Evolutionary conservation across 768 basidiomycete genomes (phyloP), one percentile per base, ranked within the genome.

Genomic region (Mycena polygramma): DNA sequence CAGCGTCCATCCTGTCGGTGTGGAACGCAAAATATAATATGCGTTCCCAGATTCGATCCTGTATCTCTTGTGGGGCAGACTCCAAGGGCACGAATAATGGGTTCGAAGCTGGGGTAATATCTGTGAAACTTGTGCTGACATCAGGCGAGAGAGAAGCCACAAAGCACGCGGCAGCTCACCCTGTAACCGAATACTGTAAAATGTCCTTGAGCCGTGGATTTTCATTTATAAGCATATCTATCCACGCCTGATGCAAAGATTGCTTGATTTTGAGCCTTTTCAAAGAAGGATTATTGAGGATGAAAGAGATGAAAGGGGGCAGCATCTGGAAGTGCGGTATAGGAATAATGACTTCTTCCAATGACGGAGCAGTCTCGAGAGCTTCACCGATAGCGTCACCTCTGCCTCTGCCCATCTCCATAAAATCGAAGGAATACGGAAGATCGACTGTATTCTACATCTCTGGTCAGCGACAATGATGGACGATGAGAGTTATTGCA

Each of bases 41-140:
- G 30, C 59, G 69, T 10, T 22, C 22, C 69, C 69, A 71, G 13
- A 71, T 66, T 22, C 37, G n/a, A 15, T 71, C 69, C 36, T 57
- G 51, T 5, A 62, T 30, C 11, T 54, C 52, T 14, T 36, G 36
- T 2, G 64, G 45, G 26, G 39, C 63, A 2, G 52, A 54, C 7
- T 60, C 36, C 53, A 71, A 26, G 19, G 69, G 69, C 2, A 66
- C 46, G 39, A 71, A 71, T 4, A 19, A 7, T 24, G 63, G 58
- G 48, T 71, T 55, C 14, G 45, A 30, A 4, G 63, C 11, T 4
- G 53, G 66, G 0, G 51, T 30, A 14, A 60, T 52, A 22, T 52
- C 57, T 10, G 60, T 9, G 7, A 4, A 26, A n/a, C 24, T 36
- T 39, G 26, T n/a, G 22, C 3, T 11, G 45, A 8, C 10, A 46